Percentiles rank a stretch among this genome's conserved stretches.
These are phyloP conservation scores for Mortierella sp. DNA, from an alignment of 371 early-diverging fungal genomes.

Conservation along the genomic window DNA sequence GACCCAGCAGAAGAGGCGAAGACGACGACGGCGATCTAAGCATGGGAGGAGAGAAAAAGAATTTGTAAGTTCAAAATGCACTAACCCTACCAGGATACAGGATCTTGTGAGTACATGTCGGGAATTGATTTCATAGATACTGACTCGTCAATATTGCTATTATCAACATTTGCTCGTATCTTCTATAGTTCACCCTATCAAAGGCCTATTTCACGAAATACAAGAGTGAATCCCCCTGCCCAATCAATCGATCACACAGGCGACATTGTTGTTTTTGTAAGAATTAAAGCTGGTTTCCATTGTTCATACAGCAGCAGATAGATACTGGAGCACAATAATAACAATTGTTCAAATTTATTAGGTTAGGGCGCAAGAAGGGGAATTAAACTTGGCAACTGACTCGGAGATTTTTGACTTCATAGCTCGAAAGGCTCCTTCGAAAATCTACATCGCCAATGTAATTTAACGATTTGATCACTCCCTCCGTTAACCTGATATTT, in stretches of 20 bases:
- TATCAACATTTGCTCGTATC: neutral
- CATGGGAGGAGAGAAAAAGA: constrained; percentile 36
- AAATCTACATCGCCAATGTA: constrained; percentile 32
- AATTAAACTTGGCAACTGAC: constrained; percentile 16
- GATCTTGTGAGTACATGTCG: neutral
- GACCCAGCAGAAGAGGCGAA: constrained; percentile 8
- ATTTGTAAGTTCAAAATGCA: constrained; percentile 17
- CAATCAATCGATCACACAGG: constrained; percentile 9
- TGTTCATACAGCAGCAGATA: neutral
- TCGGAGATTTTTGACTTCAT: constrained; percentile 23
- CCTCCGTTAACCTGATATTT: neutral
- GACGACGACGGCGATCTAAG: constrained; percentile 24
- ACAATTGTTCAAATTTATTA: neutral
- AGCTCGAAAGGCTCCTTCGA: constrained; percentile 21
- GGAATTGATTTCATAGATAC: neutral
- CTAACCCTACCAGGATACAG: neutral
- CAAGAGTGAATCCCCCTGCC: constrained; percentile 19
- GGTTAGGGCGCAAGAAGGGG: constrained; percentile 4
- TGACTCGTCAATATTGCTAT: neutral
- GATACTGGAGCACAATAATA: neutral
- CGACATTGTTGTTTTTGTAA: constrained; percentile 36
- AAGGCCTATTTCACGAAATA: constrained; percentile 23
- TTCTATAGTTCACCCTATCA: constrained; percentile 28
- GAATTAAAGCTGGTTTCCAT: neutral
- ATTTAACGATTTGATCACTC: neutral